Percentiles rank a stretch among this genome's conserved stretches.
Evolutionary conservation across 2,329 filamentous ascomycete species (phyloP).

Genomic region (Magnaporthiopsis incrustans): DNA sequence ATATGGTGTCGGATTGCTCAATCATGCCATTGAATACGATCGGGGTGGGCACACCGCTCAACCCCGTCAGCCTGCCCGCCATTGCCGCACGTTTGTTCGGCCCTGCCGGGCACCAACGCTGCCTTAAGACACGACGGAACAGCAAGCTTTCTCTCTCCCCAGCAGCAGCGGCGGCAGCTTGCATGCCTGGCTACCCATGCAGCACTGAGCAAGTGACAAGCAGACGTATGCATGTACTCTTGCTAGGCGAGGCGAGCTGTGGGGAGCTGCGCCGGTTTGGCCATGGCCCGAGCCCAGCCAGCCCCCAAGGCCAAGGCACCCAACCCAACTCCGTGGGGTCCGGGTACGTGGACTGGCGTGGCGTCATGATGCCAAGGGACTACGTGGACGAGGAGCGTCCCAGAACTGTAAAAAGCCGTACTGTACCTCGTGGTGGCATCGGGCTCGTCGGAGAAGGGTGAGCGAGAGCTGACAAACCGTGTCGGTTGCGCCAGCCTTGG

Average conservation of each 20-base stretch:
- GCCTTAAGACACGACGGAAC: background rate
- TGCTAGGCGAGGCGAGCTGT: background rate
- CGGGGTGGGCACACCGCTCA: background rate
- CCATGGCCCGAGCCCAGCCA: background rate
- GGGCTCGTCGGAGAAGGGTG: background rate
- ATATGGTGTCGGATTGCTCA: background rate
- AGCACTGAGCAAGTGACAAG: background rate
- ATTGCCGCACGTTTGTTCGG: background rate
- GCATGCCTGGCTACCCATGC: background rate
- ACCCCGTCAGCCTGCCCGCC: background rate
- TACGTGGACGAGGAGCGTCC: background rate
- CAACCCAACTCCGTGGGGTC: background rate
- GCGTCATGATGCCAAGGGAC: background rate
- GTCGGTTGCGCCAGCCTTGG: background rate
- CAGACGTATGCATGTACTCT: slow-evolving; percentile 3
- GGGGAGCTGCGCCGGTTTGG: background rate
- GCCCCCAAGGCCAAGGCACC: too few relatives aligned
- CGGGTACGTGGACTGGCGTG: background rate
- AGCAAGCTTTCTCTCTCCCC: background rate
- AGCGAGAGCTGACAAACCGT: background rate
- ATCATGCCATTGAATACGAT: background rate
- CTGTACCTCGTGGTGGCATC: background rate
- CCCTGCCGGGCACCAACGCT: background rate
- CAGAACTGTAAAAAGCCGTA: background rate
- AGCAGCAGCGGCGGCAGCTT: too few relatives aligned